Conservation (phyloP, 2,329 filamentous ascomycete genomes). For the Aspergillus pseudoviridinutans region DNA sequence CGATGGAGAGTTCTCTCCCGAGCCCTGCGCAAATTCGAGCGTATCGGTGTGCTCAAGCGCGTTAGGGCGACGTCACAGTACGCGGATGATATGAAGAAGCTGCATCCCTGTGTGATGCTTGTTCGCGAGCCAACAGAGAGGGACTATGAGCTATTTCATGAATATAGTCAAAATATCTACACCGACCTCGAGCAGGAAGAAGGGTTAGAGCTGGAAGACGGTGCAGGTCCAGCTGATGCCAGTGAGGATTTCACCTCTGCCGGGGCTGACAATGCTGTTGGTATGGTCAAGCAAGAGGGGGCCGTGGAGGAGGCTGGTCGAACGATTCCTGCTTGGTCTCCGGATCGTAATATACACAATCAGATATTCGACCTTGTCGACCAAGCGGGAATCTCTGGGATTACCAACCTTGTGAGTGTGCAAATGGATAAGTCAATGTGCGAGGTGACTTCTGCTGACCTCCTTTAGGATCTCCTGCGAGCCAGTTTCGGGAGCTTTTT, state of each 20-base stretch:
- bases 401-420: conserved; percentile 43
- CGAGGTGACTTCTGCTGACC: conserved; percentile 2
- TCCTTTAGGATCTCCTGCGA: conserved; percentile 37
- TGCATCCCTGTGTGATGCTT: conserved; percentile 43
- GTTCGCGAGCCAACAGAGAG: conserved; percentile 38
- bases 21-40: conserved; percentile 43
- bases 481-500: conserved; percentile 49
- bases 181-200: conserved; percentile 26
- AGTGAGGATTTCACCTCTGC: conserved; percentile 6
- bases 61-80: conserved; percentile 43
- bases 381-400: conserved; percentile 45
- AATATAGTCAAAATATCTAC: conserved; percentile 27
- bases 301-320: conserved; percentile 30
- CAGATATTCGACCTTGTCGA: conserved; percentile 49
- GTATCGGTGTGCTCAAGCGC: conserved; percentile 43
- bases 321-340: conserved; percentile 51
- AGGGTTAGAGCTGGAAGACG: conserved; percentile 32
- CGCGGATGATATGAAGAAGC: conserved; percentile 28
- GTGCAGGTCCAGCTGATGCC: conserved; percentile 25
- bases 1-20: conserved; percentile 39
- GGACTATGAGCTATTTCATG: conserved; percentile 40
- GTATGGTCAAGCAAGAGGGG: conserved; percentile 18
- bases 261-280: conserved; percentile 7
- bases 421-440: neutral
- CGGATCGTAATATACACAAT: conserved; percentile 51